Percentiles rank a stretch among this genome's conserved stretches.
These are phyloP conservation scores for Phytophthora pinifolia DNA, from an alignment of 352 stramenopile genomes.

Conservation along the genomic window DNA sequence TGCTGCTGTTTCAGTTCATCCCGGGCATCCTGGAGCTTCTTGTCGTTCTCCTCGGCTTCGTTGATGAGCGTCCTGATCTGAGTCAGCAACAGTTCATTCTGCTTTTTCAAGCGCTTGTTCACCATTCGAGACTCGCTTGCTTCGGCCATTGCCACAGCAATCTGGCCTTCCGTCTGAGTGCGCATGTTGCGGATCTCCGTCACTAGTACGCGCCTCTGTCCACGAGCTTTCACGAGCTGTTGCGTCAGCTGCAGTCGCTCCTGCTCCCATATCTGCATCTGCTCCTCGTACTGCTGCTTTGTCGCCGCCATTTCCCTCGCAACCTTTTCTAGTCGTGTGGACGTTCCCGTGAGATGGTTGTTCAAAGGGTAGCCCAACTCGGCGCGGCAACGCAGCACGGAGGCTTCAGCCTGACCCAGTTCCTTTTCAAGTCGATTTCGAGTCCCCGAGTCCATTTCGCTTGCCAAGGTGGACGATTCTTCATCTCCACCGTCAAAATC, in stretches of 20 bases:
- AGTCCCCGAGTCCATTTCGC: constrained; percentile 50
- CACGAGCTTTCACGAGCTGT: constrained; percentile 74
- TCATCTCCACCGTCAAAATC: constrained; percentile 54
- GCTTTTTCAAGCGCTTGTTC: constrained; percentile 77
- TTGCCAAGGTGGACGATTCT: constrained; percentile 25
- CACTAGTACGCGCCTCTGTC: constrained; percentile 75
- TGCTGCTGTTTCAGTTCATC: constrained; percentile 26
- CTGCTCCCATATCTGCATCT: constrained; percentile 52
- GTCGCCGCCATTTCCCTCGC: constrained; percentile 65
- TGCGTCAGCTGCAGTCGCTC: constrained; percentile 63
- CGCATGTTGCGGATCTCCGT: constrained; percentile 81
- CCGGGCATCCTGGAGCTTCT: constrained; percentile 32
- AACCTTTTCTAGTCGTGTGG: constrained; percentile 73
- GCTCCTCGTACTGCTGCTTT: constrained; percentile 74
- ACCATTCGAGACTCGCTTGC: constrained; percentile 87
- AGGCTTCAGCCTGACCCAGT: constrained; percentile 68
- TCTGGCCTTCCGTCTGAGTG: constrained; percentile 69
- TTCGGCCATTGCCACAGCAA: constrained; percentile 83
- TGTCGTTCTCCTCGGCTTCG: constrained; percentile 49
- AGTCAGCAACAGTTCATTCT: constrained; percentile 80
- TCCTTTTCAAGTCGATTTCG: constrained; percentile 64
- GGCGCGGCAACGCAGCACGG: constrained; percentile 66
- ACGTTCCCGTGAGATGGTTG: constrained; percentile 74
- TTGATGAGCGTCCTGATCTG: constrained; percentile 78
- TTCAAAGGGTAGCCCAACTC: constrained; percentile 76